Base-by-base conservation (phyloP, 2,329 filamentous ascomycete species). In the Talaromyces sp. region DNA sequence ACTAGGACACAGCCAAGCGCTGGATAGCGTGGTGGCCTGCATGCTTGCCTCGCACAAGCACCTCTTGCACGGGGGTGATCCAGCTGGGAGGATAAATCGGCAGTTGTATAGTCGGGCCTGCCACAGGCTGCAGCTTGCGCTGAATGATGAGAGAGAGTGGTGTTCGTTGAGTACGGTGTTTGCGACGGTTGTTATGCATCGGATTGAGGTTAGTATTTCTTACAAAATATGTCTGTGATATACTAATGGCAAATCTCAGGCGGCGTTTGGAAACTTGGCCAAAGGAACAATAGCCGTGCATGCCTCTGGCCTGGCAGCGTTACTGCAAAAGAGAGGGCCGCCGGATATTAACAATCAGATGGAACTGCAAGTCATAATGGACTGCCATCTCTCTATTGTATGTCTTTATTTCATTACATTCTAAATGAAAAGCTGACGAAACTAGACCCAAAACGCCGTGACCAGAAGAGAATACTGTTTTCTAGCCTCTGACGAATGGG, bases 361-460 rank as follows among this genome's bases (percentile, higher is more conserved):
- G 28, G 52, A 54, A 32, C 27, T 54, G 7, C 52, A 54, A 9
- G 25, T 54, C 13, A 54, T 22, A 27, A 54, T 54, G 27, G 52
- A 54, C 52, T 54, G 52, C 52, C 52, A 54, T 54, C 52, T 54
- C n/a, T 54, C 52, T 32, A 54, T 54, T 17, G 52, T 54, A 6
- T 32, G 52, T 33, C 2, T 32, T 11, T 32, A 9, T 32, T 7
- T 32, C 30, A 7, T 32, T 32, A 1, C 7, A 1, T 11, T 32
- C 10, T 2, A 10, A 4, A 6, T 11, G 8, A 32, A 32, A 32
- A 32, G 2, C 30, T 32, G 8, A 11, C 10, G 1, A 32, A 9
- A 7, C 30, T 32, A 32, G 30, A 32, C 10, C 30, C 30, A 32
- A 32, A 32, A 32, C 30, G 30, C 30, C 30, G 30, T 32, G 30